Evolutionary conservation across 2,329 filamentous ascomycete genomes (phyloP).

Genomic region (Cercospora janseana): DNA sequence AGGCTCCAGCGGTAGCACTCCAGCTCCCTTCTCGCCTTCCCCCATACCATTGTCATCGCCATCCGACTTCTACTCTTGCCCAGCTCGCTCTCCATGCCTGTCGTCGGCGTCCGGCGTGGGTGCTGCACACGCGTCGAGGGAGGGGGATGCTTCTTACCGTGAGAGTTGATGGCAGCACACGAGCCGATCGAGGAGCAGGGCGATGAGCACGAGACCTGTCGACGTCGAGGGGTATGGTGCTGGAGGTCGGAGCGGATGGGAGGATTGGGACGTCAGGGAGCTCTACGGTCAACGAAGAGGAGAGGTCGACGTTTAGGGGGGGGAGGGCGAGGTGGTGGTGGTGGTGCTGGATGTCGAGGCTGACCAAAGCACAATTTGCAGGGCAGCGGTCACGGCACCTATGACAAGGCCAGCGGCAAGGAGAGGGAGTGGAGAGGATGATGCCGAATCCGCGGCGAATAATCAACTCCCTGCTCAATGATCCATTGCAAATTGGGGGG

Average conservation of each 20-base stretch:
- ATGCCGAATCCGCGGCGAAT: slow-evolving; percentile 28
- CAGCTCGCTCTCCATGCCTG: not conserved
- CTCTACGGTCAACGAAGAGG: slow-evolving; percentile 46
- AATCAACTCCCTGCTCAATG: slow-evolving; percentile 23
- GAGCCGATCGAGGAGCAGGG: slow-evolving; percentile 9
- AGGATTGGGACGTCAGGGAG: slow-evolving; percentile 32
- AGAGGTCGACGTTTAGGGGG: slow-evolving; percentile 35
- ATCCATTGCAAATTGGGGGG: slow-evolving; percentile 26
- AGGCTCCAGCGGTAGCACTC: slow-evolving; percentile 5
- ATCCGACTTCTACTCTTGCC: not conserved
- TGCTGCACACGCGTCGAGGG: not conserved
- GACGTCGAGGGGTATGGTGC: slow-evolving; percentile 13
- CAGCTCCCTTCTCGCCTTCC: not conserved
- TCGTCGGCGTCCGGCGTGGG: no score
- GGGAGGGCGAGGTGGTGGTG: slow-evolving; percentile 10
- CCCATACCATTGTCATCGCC: not conserved
- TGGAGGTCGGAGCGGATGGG: slow-evolving; percentile 14
- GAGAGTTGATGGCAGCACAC: slow-evolving; percentile 8
- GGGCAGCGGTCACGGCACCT: slow-evolving; percentile 22
- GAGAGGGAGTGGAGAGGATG: slow-evolving; percentile 23
- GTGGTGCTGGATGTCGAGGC: slow-evolving; percentile 19
- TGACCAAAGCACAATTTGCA: slow-evolving; percentile 29
- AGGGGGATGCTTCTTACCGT: slow-evolving; percentile 10
- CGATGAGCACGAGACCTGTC: slow-evolving; percentile 22
- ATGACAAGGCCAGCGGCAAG: slow-evolving; percentile 22